These are phyloP conservation scores for Linum trigynum DNA, from an alignment of 345 rosid species.

Conservation along the genomic window DNA sequence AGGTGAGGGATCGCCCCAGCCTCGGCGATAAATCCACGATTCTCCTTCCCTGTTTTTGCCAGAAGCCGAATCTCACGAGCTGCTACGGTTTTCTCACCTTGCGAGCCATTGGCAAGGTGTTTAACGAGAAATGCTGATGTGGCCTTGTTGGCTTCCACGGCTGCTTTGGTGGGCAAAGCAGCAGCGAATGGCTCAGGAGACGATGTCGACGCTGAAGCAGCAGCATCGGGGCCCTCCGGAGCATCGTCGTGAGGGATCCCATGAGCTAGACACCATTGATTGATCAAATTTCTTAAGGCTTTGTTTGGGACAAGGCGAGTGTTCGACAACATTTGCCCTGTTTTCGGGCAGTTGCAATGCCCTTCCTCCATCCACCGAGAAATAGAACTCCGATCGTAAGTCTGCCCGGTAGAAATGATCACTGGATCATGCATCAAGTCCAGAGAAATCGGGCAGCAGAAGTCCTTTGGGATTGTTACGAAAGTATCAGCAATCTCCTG, in stretches of 20 bases:
- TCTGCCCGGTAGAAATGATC: slow-evolving; percentile 78
- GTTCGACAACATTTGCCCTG: slow-evolving; percentile 63
- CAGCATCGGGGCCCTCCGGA: slow-evolving; percentile 32
- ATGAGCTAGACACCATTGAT: slow-evolving; percentile 75
- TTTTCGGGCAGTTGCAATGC: slow-evolving; percentile 75
- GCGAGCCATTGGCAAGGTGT: slow-evolving; percentile 57
- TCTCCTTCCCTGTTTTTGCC: slow-evolving; percentile 85
- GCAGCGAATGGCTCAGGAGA: slow-evolving; percentile 45
- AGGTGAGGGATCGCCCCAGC: slow-evolving; percentile 87
- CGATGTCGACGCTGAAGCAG: slow-evolving; percentile 1
- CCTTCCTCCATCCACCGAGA: slow-evolving; percentile 95
- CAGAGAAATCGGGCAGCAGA: slow-evolving; percentile 72
- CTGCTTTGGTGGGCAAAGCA: slow-evolving; percentile 61
- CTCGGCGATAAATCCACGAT: slow-evolving; percentile 75
- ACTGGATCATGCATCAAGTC: slow-evolving; percentile 96
- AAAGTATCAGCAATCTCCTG: slow-evolving; percentile 74
- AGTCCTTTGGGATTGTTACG: slow-evolving; percentile 59
- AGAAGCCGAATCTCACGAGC: slow-evolving; percentile 74
- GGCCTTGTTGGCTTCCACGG: slow-evolving; percentile 72
- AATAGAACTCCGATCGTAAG: slow-evolving; percentile 77
- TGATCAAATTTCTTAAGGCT: slow-evolving; percentile 74
- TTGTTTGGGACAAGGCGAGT: slow-evolving; percentile 68
- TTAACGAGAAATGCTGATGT: slow-evolving; percentile 58
- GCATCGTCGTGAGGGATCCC: slow-evolving; percentile 46
- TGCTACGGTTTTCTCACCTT: slow-evolving; percentile 52